Conservation (phyloP, 1,284 basidiomycete species). For the Takashimella tepidaria region DNA sequence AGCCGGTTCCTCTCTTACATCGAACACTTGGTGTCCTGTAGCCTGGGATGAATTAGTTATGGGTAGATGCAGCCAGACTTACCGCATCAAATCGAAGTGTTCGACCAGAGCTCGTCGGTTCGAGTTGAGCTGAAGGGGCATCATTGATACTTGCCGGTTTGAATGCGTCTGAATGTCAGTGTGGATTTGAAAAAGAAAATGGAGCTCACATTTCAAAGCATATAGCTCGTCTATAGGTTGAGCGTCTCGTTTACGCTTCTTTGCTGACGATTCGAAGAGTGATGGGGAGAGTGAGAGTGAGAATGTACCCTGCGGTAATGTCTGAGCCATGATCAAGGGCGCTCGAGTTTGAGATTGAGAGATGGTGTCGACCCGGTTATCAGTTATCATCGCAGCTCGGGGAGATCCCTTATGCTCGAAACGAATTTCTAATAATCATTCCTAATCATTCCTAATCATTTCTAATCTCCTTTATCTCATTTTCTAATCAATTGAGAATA, state of each 20-base stretch:
- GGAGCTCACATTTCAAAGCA: constrained; percentile 24
- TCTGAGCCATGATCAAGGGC: not conserved
- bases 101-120: constrained; percentile 9
- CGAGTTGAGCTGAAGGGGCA: constrained; percentile 22
- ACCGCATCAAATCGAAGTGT: constrained; percentile 5
- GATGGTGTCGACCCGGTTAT: too few relatives aligned
- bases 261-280: constrained; percentile 1
- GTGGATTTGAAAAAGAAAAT: not conserved
- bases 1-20: constrained; percentile 31
- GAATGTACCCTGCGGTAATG: constrained; percentile 7
- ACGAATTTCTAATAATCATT: too few relatives aligned
- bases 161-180: constrained; percentile 30
- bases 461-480: too few relatives aligned
- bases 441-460: too few relatives aligned
- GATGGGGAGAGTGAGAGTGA: constrained; percentile 14
- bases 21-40: constrained; percentile 35
- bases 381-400: too few relatives aligned
- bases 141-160: constrained; percentile 37
- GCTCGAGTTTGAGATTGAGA: too few relatives aligned
- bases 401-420: too few relatives aligned
- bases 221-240: constrained; percentile 11
- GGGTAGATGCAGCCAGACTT: not conserved
- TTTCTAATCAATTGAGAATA: too few relatives aligned
- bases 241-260: constrained; percentile 13
- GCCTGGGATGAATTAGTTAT: constrained; percentile 4